Evolutionary conservation across 2,329 filamentous ascomycete species (phyloP), one percentile per base, ranked within the genome.

Genomic region (Epichloe uncinata): DNA sequence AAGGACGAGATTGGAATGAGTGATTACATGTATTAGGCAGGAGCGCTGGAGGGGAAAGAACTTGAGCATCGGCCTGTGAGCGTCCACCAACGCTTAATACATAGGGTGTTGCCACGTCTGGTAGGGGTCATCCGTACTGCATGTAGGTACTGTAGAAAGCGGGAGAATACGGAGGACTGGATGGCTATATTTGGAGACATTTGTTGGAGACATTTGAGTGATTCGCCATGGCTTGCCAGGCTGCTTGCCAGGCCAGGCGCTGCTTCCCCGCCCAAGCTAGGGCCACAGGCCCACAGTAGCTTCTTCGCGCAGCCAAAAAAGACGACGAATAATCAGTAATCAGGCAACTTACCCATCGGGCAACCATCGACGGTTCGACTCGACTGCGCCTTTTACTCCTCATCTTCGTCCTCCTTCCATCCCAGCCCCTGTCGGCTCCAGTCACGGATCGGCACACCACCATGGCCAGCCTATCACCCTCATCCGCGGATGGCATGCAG

Each of bases 391-490:
- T 41, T 41, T 30, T 15, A 30, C 40, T 30, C 41, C 13, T 33
- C 15, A 8, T n/a, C 18, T 20, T n/a, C 20, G 15, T 43, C 34
- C 42, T 37, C 35, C 38, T 22, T 26, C 37, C 18, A 26, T 44
- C 16, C 33, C 26, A 5, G n/a, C 44, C 48, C 53, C 45, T 49
- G 48, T 38, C 42, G 13, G 4, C 15, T 42, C 37, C 36, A 34
- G 18, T n/a, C 45, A 22, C 18, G 34, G 42, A 26, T 26, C 35
- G 34, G 37, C 45, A 46, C 49, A 48, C 45, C 44, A 37, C 30
- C 34, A 3, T 6, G 12, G 6, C 4, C 44, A 41, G 37, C 49
- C 51, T 54, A 55, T 53, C 53, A 55, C 36, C 42, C 20, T 34
- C 22, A 12, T 43, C 41, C 44, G n/a, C 18, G 48, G 33, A 38